phyloP scores from a whole-genome alignment of 2,329 filamentous ascomycete species.

The Hyphodiscus sp. region DNA sequence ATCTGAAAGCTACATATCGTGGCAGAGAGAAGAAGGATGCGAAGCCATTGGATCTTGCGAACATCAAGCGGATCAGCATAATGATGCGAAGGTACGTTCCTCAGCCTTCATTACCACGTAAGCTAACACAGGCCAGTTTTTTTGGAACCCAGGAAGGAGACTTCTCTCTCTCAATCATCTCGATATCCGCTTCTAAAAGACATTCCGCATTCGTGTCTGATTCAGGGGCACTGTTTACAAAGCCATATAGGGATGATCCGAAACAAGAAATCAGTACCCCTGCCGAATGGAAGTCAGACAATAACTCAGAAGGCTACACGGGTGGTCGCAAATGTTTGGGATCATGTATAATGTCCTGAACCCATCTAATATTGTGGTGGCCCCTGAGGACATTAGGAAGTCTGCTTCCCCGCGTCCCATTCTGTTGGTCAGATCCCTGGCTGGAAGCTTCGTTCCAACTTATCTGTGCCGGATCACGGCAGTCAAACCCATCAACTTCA shows the following conservation, averaged over 20 bases:
- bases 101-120: conserved; percentile 7
- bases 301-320: background rate
- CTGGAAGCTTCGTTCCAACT: background rate
- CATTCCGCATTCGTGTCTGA: background rate
- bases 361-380: background rate
- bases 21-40: conserved; percentile 59
- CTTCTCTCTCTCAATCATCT: conserved; percentile 51
- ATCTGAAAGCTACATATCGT: conserved; percentile 66
- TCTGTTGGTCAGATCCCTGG: background rate
- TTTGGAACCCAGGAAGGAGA: conserved; percentile 67
- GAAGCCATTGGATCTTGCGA: conserved; percentile 48
- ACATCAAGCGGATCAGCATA: conserved; percentile 61
- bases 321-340: background rate
- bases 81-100: conserved; percentile 73
- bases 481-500: background rate
- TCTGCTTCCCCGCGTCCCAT: background rate
- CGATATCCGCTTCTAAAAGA: conserved; percentile 42
- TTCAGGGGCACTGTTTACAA: background rate
- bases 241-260: conserved; percentile 18
- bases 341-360: background rate
- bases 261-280: background rate
- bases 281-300: background rate
- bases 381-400: background rate
- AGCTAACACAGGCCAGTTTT: conserved; percentile 47
- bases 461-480: background rate